A percentile compares a stretch with the other conserved stretches of the same genome.
phyloP scores from a whole-genome alignment of 192 early-diverging fungal genomes.

The Linnemannia exigua region DNA sequence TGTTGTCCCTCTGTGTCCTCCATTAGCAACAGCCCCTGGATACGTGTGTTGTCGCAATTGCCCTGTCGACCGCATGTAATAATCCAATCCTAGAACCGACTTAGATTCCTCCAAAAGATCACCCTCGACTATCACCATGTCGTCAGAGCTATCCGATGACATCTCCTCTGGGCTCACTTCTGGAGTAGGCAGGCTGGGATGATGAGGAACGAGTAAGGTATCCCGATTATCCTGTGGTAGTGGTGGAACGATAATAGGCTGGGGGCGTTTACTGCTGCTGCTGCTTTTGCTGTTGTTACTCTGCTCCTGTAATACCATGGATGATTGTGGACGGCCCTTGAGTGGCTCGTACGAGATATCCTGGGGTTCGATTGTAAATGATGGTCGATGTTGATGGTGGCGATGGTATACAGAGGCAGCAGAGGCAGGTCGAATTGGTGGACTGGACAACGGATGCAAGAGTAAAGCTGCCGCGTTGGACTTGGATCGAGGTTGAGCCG shows the following conservation, averaged over 20 bases:
- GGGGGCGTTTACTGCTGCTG: neutral
- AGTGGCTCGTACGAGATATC: slow-evolving; percentile 12
- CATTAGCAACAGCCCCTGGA: slow-evolving; percentile 12
- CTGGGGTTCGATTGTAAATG: neutral
- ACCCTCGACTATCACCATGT: slow-evolving; percentile 27
- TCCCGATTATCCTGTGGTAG: neutral
- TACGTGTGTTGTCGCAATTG: neutral
- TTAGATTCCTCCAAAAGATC: slow-evolving; percentile 22
- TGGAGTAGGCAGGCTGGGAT: slow-evolving; percentile 34
- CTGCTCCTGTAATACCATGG: neutral
- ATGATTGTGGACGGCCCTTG: slow-evolving; percentile 14
- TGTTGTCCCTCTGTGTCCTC: neutral
- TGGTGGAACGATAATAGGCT: neutral
- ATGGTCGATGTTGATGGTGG: neutral
- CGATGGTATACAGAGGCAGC: slow-evolving; percentile 31
- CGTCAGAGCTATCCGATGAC: slow-evolving; percentile 41
- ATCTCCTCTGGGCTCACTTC: slow-evolving; percentile 49
- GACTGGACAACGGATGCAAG: neutral
- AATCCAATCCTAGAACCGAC: slow-evolving; percentile 3
- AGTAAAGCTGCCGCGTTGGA: neutral
- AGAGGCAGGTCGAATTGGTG: slow-evolving; percentile 12
- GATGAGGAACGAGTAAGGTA: neutral
- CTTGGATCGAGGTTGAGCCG: neutral
- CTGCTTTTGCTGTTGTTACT: no score
- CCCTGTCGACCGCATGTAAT: neutral